phyloP scores from a whole-genome alignment of 2,329 filamentous ascomycete genomes.

The Xylaria sp. region DNA sequence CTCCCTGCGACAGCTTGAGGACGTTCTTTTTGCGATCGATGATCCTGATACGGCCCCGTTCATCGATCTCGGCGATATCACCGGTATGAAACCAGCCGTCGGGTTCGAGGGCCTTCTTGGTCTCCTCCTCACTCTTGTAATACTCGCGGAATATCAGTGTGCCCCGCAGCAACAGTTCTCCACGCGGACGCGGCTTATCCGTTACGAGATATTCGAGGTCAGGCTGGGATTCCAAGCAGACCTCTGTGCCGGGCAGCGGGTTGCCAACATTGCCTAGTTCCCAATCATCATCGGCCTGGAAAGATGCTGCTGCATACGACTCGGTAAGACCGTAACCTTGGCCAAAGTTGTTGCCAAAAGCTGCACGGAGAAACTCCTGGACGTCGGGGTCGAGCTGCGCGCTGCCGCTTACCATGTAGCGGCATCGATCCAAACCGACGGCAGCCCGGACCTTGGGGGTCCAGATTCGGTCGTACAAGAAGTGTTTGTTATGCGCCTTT shows the following conservation, averaged over 20 bases:
- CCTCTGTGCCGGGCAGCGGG: conserved; percentile 68
- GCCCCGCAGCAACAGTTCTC: conserved; percentile 84
- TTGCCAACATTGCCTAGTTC: conserved; percentile 80
- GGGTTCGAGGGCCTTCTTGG: conserved; percentile 74
- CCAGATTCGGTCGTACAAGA: conserved; percentile 86
- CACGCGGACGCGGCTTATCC: conserved; percentile 87
- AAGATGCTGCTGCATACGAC: conserved; percentile 76
- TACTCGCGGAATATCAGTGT: conserved; percentile 83
- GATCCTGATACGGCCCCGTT: conserved; percentile 84
- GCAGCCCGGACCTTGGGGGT: conserved; percentile 82
- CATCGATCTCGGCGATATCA: conserved; percentile 86
- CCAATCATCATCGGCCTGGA: conserved; percentile 73
- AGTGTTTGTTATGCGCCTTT: conserved; percentile 77
- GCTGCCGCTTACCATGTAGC: conserved; percentile 81
- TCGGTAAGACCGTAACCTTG: conserved; percentile 97
- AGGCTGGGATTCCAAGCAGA: conserved; percentile 82
- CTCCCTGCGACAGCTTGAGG: conserved; percentile 95
- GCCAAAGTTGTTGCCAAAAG: conserved; percentile 75
- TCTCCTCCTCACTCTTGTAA: conserved; percentile 88
- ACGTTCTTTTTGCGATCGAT: conserved; percentile 98
- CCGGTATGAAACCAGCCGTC: conserved; percentile 98
- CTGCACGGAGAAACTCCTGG: conserved; percentile 84
- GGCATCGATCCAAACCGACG: conserved; percentile 75
- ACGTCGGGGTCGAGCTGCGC: conserved; percentile 88
- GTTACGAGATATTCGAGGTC: conserved; percentile 91